Conservation (phyloP, 1,284 basidiomycete species). For the Trichosporon sp. region DNA sequence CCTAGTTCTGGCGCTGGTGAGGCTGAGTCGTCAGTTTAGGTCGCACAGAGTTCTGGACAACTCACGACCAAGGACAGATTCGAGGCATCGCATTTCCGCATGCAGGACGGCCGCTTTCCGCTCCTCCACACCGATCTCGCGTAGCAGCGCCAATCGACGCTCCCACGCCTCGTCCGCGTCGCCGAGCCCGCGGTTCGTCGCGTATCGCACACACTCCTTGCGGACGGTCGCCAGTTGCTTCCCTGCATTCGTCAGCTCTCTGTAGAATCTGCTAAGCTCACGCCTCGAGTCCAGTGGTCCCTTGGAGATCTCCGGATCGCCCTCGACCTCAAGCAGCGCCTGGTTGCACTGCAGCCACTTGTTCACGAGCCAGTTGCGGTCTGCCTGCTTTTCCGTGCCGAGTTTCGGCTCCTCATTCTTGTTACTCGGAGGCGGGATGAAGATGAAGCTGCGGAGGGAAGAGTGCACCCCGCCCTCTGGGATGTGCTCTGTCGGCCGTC, state of each 20-base stretch:
- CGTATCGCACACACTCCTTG: constrained; percentile 6
- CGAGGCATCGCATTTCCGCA: constrained; percentile 20
- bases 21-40: constrained; percentile 1
- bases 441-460: constrained; percentile 2
- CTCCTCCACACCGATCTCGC: constrained; percentile 17
- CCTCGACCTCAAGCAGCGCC: constrained; percentile 5
- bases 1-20: constrained; percentile 14
- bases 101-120: constrained; percentile 14
- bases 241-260: not conserved
- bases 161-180: constrained; percentile 23
- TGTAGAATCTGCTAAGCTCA: not conserved
- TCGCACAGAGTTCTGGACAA: not conserved
- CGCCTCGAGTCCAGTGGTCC: constrained; percentile 8
- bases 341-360: constrained; percentile 10
- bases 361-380: constrained; percentile 22
- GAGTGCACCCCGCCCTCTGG: not conserved
- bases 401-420: constrained; percentile 12
- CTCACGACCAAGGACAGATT: constrained; percentile 20
- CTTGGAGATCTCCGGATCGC: constrained; percentile 2
- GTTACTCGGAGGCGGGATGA: constrained; percentile 4
- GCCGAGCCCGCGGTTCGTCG: constrained; percentile 17
- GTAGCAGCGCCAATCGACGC: constrained; percentile 10
- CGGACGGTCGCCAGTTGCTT: constrained; percentile 9
- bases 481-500: not conserved
- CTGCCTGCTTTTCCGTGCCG: constrained; percentile 9